These are phyloP conservation scores for Geoglossum cookeanum DNA, from an alignment of 2,329 filamentous ascomycete species.

Conservation along the genomic window DNA sequence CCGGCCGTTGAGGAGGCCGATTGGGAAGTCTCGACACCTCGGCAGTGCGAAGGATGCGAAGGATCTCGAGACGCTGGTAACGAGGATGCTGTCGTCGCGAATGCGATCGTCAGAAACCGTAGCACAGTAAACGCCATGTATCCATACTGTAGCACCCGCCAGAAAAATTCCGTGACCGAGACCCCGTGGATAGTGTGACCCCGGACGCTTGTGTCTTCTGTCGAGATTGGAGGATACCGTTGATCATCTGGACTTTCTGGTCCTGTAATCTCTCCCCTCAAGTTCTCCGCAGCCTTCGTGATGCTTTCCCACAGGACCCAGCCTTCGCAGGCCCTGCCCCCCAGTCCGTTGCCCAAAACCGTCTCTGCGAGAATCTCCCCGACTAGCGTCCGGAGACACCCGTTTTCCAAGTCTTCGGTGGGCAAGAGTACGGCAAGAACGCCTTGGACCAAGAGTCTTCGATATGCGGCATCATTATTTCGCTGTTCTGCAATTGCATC, in stretches of 20 bases:
- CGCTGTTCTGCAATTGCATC: conserved; percentile 39
- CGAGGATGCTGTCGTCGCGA: conserved; percentile 49
- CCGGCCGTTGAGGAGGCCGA: background rate
- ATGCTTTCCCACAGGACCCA: conserved; percentile 79
- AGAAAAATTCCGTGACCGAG: conserved; percentile 22
- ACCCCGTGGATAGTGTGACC: background rate
- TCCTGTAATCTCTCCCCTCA: conserved; percentile 12
- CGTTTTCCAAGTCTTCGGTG: conserved; percentile 80
- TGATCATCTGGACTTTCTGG: background rate
- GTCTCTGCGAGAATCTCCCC: conserved; percentile 79
- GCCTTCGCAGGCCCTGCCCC: conserved; percentile 64
- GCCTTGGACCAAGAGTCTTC: conserved; percentile 71
- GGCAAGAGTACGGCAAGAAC: conserved; percentile 69
- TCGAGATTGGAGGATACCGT: background rate
- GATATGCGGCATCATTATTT: conserved; percentile 65
- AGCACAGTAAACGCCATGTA: conserved; percentile 38
- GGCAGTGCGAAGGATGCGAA: conserved; percentile 10
- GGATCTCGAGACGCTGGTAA: conserved; percentile 33
- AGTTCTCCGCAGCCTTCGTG: conserved; percentile 41
- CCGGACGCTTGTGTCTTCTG: background rate
- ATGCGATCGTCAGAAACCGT: conserved; percentile 43
- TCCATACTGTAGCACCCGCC: conserved; percentile 31
- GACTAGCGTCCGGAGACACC: conserved; percentile 64
- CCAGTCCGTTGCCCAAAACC: conserved; percentile 65
- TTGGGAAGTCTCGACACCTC: conserved; percentile 14